Evolutionary conservation across 2,329 filamentous ascomycete species (phyloP), one percentile per base, ranked within the genome.

Genomic region (Alternaria atra): DNA sequence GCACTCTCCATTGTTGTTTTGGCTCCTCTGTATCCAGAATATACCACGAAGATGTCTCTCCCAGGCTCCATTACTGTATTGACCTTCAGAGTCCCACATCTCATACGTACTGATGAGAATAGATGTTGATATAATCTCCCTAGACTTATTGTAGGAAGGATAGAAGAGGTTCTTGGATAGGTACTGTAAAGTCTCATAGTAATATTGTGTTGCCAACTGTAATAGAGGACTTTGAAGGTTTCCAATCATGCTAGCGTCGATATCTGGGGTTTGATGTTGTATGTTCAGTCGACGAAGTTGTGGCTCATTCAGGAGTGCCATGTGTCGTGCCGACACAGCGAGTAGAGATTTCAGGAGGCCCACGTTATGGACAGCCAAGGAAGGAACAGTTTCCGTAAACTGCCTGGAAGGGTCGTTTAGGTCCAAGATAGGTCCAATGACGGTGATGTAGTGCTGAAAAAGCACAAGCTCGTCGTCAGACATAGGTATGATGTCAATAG

Each of bases 1-100:
- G 0, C 83, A 84, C 51, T 86, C 86, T 1, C 86, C 87, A 55
- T 89, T 82, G 44, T 88, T 87, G 48, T 87, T 82, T 53, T 87
- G 86, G 0, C 84, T 87, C n/a, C 87, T 79, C 58, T 89, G 84
- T 15, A 90, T 89, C 85, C 87, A 89, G 64, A 89, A 90, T 0
- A 89, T 86, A 0, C 87, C 87, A 68, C 89, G 86, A 0, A 90
- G 78, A 69, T 90, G 87, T 2, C 86, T 79, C 61, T 89, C 85
- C 87, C 88, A 90, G 44, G 82, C 83, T 73, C 84, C 73, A 32
- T 74, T 69, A 29, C 68, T 72, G 37, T 72, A 70, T 43, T 70
- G 67, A 17, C 83, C 82, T 6, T 83, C 83, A 3, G 83, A 84
- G 53, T 88, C 85, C n/a, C 89, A 83, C 87, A 90, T 90, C 73